These are phyloP conservation scores for Alternaria alternata DNA, from an alignment of 2,329 filamentous ascomycete species.

Conservation along the genomic window DNA sequence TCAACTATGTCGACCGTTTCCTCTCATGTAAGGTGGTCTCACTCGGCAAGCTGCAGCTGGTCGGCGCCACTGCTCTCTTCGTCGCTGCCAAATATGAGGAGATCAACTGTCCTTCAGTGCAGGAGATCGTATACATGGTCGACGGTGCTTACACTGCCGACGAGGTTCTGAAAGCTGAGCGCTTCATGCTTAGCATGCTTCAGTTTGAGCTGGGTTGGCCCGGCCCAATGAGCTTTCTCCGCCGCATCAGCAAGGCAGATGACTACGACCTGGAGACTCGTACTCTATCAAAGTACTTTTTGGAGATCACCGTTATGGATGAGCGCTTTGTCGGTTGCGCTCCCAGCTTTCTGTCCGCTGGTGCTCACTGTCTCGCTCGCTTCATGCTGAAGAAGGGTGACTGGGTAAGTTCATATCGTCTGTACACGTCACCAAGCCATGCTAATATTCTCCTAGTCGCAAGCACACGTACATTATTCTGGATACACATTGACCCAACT, in stretches of 20 bases:
- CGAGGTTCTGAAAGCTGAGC: conserved; percentile 95
- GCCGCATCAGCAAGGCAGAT: conserved; percentile 97
- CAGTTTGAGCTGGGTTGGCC: conserved; percentile 96
- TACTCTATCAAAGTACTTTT: conserved; percentile 95
- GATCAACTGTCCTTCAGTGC: conserved; percentile 94
- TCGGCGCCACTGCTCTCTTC: conserved; percentile 94
- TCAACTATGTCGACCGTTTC: conserved; percentile 98
- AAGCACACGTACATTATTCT: conserved; percentile 88
- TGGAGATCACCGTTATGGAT: conserved; percentile 97
- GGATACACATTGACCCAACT: conserved; percentile 90
- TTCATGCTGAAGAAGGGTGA: conserved; percentile 88
- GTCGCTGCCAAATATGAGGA: conserved; percentile 98
- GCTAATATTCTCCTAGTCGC: conserved; percentile 66
- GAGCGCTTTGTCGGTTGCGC: conserved; percentile 93
- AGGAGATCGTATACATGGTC: conserved; percentile 98
- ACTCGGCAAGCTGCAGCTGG: conserved; percentile 91
- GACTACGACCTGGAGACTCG: conserved; percentile 96
- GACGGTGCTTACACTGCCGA: conserved; percentile 88
- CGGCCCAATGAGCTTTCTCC: conserved; percentile 98
- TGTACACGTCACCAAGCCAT: neutral
- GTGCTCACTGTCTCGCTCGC: conserved; percentile 89
- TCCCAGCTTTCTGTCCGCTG: conserved; percentile 89
- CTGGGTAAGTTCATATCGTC: conserved; percentile 72
- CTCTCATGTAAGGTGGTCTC: conserved; percentile 94
- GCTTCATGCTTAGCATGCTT: conserved; percentile 97